Evolutionary conservation across 495 filamentous ascomycete genomes (phyloP).

Genomic region (Staphylotrichum tortipilum): DNA sequence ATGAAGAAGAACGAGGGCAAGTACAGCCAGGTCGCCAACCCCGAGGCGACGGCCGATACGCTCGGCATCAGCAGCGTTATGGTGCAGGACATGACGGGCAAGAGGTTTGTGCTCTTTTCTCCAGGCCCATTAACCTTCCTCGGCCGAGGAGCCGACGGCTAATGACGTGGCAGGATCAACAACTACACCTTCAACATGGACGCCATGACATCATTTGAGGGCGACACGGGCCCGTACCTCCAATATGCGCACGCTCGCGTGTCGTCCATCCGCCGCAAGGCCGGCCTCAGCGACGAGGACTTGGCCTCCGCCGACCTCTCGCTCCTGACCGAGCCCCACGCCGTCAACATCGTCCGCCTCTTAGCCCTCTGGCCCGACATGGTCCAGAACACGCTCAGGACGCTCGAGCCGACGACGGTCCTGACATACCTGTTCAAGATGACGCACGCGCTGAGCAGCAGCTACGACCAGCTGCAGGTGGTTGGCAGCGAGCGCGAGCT

Average conservation of each 20-base stretch:
- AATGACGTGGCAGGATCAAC: slow-evolving; percentile 40
- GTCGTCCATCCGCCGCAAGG: slow-evolving; percentile 50
- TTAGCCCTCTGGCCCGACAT: slow-evolving; percentile 59
- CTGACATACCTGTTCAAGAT: slow-evolving; percentile 81
- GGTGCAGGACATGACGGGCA: slow-evolving; percentile 59
- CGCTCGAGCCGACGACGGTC: slow-evolving; percentile 57
- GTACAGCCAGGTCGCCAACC: slow-evolving; percentile 51
- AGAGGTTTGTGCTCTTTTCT: slow-evolving; percentile 37
- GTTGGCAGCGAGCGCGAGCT: slow-evolving; percentile 62
- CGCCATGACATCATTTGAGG: slow-evolving; percentile 61
- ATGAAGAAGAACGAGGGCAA: slow-evolving; percentile 55
- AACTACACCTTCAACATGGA: slow-evolving; percentile 58
- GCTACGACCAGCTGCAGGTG: slow-evolving; percentile 74
- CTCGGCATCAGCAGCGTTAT: slow-evolving; percentile 56
- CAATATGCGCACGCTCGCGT: slow-evolving; percentile 62
- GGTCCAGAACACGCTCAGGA: slow-evolving; percentile 53
- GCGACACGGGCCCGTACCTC: slow-evolving; percentile 61
- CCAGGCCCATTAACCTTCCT: not conserved
- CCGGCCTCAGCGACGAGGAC: slow-evolving; percentile 43
- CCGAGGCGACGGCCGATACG: slow-evolving; percentile 46
- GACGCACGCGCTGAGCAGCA: slow-evolving; percentile 75
- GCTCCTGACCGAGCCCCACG: slow-evolving; percentile 51
- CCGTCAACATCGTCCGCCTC: slow-evolving; percentile 50
- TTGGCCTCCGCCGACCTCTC: slow-evolving; percentile 48
- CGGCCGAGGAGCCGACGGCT: not conserved